Percentiles rank a stretch among this genome's conserved stretches.
Conservation (phyloP, 2,329 filamentous ascomycete genomes). For the Albophoma yamanashiensis region DNA sequence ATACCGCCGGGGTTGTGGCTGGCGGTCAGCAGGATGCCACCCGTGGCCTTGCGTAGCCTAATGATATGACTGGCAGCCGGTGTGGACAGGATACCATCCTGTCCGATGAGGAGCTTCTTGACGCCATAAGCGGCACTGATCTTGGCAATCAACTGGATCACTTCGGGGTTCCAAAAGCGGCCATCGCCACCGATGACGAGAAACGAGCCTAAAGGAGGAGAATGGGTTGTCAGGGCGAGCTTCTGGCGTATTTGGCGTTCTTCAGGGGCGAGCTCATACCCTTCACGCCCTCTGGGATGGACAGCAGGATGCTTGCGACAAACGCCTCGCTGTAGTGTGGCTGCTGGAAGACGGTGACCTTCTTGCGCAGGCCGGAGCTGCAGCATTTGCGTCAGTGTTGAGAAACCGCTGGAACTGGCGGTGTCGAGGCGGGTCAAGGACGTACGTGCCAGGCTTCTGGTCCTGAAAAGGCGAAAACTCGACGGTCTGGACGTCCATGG, state of each 20-base stretch:
- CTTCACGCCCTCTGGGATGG: conserved; percentile 87
- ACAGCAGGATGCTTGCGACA: conserved; percentile 84
- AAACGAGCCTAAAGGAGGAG: conserved; percentile 43
- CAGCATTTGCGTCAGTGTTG: conserved; percentile 5
- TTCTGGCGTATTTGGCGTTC: not conserved
- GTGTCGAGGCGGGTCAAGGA: conserved; percentile 26
- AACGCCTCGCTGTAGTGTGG: conserved; percentile 94
- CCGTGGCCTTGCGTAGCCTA: conserved; percentile 86
- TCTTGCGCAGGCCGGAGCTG: conserved; percentile 96
- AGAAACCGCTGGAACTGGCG: not conserved
- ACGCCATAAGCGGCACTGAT: conserved; percentile 95
- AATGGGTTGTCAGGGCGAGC: conserved; percentile 6
- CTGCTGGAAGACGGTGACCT: conserved; percentile 96
- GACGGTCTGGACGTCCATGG: conserved; percentile 67
- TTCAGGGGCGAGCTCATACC: conserved; percentile 30
- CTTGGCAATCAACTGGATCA: conserved; percentile 93
- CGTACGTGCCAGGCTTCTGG: conserved; percentile 99
- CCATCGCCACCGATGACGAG: conserved; percentile 97
- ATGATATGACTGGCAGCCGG: conserved; percentile 95
- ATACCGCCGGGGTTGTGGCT: conserved; percentile 96
- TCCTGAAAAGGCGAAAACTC: conserved; percentile 79
- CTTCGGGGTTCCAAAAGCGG: conserved; percentile 93
- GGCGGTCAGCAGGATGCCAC: conserved; percentile 91
- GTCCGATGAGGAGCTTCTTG: conserved; percentile 96
- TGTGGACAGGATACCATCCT: conserved; percentile 92